Conservation (phyloP, 2,329 filamentous ascomycete genomes). For the Laburnicola sp. region DNA sequence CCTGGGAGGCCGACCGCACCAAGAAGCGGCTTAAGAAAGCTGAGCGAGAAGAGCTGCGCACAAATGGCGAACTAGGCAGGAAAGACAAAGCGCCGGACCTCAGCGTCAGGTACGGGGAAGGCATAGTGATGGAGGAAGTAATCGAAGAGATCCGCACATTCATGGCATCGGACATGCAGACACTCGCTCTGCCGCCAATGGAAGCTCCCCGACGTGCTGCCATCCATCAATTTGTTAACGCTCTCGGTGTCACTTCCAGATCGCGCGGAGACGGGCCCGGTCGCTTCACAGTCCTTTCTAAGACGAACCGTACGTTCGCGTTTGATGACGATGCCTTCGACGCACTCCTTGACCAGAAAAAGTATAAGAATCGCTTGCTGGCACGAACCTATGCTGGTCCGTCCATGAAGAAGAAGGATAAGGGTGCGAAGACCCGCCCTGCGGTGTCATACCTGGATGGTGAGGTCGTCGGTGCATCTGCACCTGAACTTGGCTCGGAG, state of each 20-base stretch:
- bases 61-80: conserved; percentile 49
- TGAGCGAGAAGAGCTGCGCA: conserved; percentile 52
- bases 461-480: conserved; percentile 81
- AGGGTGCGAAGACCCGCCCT: conserved; percentile 16
- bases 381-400: conserved; percentile 13
- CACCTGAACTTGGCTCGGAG: conserved; percentile 78
- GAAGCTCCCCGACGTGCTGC: conserved; percentile 74
- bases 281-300: conserved; percentile 76
- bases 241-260: conserved; percentile 79
- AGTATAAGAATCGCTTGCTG: conserved; percentile 49
- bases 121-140: conserved; percentile 71
- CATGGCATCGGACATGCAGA: conserved; percentile 63
- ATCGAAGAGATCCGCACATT: conserved; percentile 74
- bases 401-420: conserved; percentile 9
- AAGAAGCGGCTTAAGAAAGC: conserved; percentile 54
- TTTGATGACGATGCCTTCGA: conserved; percentile 62
- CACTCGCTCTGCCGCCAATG: conserved; percentile 81
- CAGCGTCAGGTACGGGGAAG: conserved; percentile 70
- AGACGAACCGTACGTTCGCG: conserved; percentile 66
- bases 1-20: conserved; percentile 50
- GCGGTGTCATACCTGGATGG: conserved; percentile 69
- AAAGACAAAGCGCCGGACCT: conserved; percentile 54
- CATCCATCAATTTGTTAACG: conserved; percentile 76
- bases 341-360: conserved; percentile 52
- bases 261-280: conserved; percentile 74